phyloP scores from a whole-genome alignment of 768 basidiomycete genomes.

The Xanthoconium purpureum region DNA sequence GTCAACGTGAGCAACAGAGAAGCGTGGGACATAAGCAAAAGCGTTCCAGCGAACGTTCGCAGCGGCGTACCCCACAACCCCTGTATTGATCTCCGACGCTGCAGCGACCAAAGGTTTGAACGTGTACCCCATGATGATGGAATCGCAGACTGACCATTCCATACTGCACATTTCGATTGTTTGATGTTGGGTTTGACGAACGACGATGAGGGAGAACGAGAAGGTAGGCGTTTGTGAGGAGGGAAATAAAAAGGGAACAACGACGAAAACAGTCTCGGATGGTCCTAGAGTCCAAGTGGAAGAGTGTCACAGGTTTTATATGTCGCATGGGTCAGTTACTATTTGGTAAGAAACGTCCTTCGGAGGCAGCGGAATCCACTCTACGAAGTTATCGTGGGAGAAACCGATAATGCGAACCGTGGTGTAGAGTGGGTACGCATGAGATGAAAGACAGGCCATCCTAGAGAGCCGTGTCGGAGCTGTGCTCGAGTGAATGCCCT shows the following conservation, averaged over 20 bases:
- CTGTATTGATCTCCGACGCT: slow-evolving; percentile 43
- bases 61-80: slow-evolving; percentile 38
- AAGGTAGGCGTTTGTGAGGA: not conserved
- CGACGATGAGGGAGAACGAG: not conserved
- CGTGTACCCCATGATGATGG: not conserved
- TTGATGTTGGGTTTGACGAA: slow-evolving; percentile 1
- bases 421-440: slow-evolving; percentile 5
- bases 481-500: slow-evolving; percentile 24
- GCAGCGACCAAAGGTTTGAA: slow-evolving; percentile 9
- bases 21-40: not conserved
- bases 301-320: slow-evolving; percentile 28
- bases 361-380: slow-evolving; percentile 30
- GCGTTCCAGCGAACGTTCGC: not conserved
- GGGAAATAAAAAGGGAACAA: not conserved
- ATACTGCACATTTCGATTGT: slow-evolving; percentile 48
- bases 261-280: not conserved
- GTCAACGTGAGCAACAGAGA: not conserved
- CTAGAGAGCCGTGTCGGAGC: slow-evolving; percentile 17
- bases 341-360: slow-evolving; percentile 33
- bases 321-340: slow-evolving; percentile 13
- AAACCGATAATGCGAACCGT: slow-evolving; percentile 12
- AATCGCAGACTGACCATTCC: slow-evolving; percentile 45
- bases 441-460: not conserved
- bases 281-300: not conserved
- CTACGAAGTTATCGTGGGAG: slow-evolving; percentile 36